phyloP scores from a whole-genome alignment of 1,139 yeast genomes.

The Diutina scorzettiae region DNA sequence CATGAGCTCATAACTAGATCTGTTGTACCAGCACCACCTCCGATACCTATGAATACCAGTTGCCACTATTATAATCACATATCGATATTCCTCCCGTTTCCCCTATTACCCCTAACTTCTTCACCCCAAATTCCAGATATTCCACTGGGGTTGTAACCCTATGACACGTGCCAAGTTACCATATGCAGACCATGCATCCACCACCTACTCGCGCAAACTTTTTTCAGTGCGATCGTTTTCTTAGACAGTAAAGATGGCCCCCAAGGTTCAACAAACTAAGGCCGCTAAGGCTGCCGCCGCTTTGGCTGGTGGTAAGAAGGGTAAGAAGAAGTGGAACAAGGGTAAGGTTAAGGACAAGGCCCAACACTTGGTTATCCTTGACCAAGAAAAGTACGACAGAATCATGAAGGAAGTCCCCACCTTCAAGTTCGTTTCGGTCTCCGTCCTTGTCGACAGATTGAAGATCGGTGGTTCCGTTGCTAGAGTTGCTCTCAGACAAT shows the following conservation, averaged over 20 bases:
- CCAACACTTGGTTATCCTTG: slow-evolving; percentile 93
- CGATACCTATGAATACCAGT: too few relatives aligned
- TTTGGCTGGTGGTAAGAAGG: slow-evolving; percentile 99
- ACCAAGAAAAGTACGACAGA: slow-evolving; percentile 98
- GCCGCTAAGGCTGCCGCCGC: slow-evolving; percentile 99
- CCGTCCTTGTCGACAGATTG: slow-evolving; percentile 97
- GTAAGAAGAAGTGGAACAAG: slow-evolving; percentile 99
- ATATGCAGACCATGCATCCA: neutral
- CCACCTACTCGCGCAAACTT: too few relatives aligned
- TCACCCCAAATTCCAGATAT: too few relatives aligned
- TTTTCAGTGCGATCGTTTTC: too few relatives aligned
- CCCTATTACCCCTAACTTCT: too few relatives aligned
- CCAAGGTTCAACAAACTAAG: slow-evolving; percentile 98
- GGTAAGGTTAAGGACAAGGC: slow-evolving; percentile 99
- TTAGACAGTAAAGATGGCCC: slow-evolving; percentile 63
- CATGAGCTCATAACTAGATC: too few relatives aligned
- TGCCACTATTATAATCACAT: too few relatives aligned
- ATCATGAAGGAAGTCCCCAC: slow-evolving; percentile 99
- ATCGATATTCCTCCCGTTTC: too few relatives aligned
- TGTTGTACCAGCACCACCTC: too few relatives aligned
- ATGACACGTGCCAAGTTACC: neutral
- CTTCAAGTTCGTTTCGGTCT: slow-evolving; percentile 95
- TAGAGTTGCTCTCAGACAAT: slow-evolving; percentile 93
- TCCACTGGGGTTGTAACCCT: slow-evolving; percentile 4
- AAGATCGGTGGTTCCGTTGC: slow-evolving; percentile 99